These are phyloP conservation scores for Cercophora scortea DNA, from an alignment of 495 filamentous ascomycete species.

Conservation along the genomic window DNA sequence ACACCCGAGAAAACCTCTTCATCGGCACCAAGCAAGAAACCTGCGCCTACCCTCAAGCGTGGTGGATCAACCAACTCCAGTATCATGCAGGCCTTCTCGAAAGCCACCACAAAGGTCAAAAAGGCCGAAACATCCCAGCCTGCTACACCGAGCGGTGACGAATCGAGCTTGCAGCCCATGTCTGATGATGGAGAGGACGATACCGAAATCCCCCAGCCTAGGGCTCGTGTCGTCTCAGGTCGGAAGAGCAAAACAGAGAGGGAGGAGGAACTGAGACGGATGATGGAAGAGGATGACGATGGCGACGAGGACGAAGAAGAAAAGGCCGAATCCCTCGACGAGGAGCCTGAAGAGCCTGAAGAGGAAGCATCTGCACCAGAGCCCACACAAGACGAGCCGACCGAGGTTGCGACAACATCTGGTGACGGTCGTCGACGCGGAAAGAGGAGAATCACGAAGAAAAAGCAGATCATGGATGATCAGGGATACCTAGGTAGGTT, in stretches of 20 bases:
- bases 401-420: slow-evolving; percentile 47
- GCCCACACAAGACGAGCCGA: slow-evolving; percentile 36
- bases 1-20: slow-evolving; percentile 10
- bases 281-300: slow-evolving; percentile 84
- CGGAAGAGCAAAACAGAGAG: slow-evolving; percentile 59
- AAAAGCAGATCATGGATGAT: slow-evolving; percentile 82
- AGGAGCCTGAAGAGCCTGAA: slow-evolving; percentile 18
- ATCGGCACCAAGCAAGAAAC: slow-evolving; percentile 31
- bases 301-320: slow-evolving; percentile 28
- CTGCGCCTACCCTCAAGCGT: slow-evolving; percentile 43
- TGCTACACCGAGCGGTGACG: slow-evolving; percentile 40
- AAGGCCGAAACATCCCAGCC: slow-evolving; percentile 40
- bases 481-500: slow-evolving; percentile 84
- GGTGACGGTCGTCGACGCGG: slow-evolving; percentile 67
- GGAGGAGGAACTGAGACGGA: slow-evolving; percentile 62
- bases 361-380: slow-evolving; percentile 26
- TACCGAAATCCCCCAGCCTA: slow-evolving; percentile 41
- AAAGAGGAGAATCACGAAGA: slow-evolving; percentile 77
- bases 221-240: slow-evolving; percentile 22
- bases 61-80: slow-evolving; percentile 40
- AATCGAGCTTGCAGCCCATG: slow-evolving; percentile 52
- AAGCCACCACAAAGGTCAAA: slow-evolving; percentile 53
- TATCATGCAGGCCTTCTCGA: slow-evolving; percentile 81
- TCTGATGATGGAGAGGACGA: slow-evolving; percentile 69
- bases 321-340: slow-evolving; percentile 9